Evolutionary conservation across 768 basidiomycete genomes (phyloP).

Genomic region (Psilocybe subaeruginosa): DNA sequence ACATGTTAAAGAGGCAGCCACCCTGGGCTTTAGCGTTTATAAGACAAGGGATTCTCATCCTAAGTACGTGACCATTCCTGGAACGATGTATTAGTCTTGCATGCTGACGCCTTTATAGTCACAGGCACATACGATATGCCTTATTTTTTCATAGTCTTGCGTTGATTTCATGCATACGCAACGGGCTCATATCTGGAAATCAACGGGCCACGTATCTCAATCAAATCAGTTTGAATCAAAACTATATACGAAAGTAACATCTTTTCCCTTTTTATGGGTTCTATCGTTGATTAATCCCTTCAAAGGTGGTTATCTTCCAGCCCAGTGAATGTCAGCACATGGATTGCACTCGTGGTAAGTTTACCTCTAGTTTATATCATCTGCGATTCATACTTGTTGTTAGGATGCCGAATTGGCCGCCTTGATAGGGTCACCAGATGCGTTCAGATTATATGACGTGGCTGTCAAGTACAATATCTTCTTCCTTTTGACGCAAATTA

Average conservation of each 20-base stretch:
- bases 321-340: conserved; percentile 68
- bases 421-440: conserved; percentile 54
- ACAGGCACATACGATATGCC: conserved; percentile 68
- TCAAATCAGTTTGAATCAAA: conserved; percentile 65
- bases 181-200: conserved; percentile 38
- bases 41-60: conserved; percentile 61
- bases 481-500: not conserved
- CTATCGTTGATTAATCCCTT: not conserved
- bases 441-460: conserved; percentile 68
- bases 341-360: conserved; percentile 70
- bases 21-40: conserved; percentile 65
- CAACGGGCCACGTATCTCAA: conserved; percentile 45
- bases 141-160: conserved; percentile 75
- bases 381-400: not conserved
- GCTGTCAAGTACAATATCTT: conserved; percentile 58
- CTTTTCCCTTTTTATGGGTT: not conserved
- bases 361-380: not conserved
- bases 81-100: not conserved
- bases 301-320: conserved; percentile 70
- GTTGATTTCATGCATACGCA: conserved; percentile 60
- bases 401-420: conserved; percentile 76
- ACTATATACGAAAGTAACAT: conserved; percentile 59
- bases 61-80: conserved; percentile 50
- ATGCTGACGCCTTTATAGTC: conserved; percentile 37
- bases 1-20: conserved; percentile 57